Evolutionary conservation across 805 yeast genomes (phyloP), one percentile per base, ranked within the genome.

Genomic region (Barnettozyma sp.): DNA sequence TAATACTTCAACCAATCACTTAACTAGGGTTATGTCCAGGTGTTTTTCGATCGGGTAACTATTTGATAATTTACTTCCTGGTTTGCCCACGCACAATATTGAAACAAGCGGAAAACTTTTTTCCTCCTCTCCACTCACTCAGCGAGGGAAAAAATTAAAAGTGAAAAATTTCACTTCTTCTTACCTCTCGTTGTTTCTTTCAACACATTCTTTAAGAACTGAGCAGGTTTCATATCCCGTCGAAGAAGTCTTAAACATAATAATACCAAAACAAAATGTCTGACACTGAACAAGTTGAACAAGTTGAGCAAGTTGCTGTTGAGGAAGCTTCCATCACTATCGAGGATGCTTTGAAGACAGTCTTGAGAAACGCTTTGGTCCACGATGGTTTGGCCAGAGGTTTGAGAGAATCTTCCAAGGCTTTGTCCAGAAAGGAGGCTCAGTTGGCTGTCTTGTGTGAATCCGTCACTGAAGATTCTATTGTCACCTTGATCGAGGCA

Each of bases 301-400:
- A 73, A 63, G 81, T 80, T 65, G 83, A 80, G 66, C 90, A 80
- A 71, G 85, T 80, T 67, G 88, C 68, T 55, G 90, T 76, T 66
- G 82, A 79, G 65, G 88, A 86, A 70, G 85, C 86, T 51, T 79
- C 87, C 61, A 79, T 90, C 73, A 77, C 97, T 68, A 82, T 92
- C 58, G 97, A 94, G 77, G 98, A 92, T 68, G 95, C 97, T 67
- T 77, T 92, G 69, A 86, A 87, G 77, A 92, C 85, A 65, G 97
- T 92, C 66, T 82, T 92, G 67, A 88, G 95, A 82, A 87, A 92
- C 69, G 80, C 99, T 58, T 80, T 92, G 68, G 84, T 90, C 64
- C 94, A 87, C 78, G 97, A 90, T 69, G 98, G 99, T 74, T 85
- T 92, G 72, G 97, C 97, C 69, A 90, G 99, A 78, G 99, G 99